phyloP scores from a whole-genome alignment of 2,329 filamentous ascomycete genomes.

The Colletotrichum sp. region DNA sequence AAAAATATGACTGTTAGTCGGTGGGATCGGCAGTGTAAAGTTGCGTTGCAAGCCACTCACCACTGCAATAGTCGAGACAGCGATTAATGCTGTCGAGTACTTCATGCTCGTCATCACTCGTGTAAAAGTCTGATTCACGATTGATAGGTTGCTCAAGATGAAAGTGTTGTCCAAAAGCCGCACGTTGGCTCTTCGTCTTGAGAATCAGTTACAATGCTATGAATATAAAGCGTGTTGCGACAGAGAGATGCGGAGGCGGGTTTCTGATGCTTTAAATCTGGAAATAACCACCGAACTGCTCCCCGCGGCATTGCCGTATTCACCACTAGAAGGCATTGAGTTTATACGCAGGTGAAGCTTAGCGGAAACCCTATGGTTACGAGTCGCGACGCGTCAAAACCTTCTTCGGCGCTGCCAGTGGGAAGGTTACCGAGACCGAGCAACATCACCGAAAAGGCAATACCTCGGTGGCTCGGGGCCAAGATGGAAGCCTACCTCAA shows the following conservation, averaged over 20 bases:
- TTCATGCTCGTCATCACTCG: background rate
- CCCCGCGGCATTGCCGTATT: background rate
- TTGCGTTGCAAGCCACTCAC: background rate
- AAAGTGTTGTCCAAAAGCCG: background rate
- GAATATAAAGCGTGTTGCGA: no score
- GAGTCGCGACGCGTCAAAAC: background rate
- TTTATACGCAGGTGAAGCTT: background rate
- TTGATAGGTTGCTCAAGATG: background rate
- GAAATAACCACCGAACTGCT: background rate
- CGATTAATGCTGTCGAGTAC: background rate
- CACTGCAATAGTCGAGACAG: background rate
- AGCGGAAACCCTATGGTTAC: background rate
- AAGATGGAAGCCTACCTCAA: background rate
- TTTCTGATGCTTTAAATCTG: background rate
- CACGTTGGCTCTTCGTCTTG: fast-evolving
- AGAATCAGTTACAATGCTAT: no score
- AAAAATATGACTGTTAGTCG: background rate
- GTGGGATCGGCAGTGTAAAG: no score
- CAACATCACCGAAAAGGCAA: background rate
- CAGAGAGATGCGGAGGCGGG: no score
- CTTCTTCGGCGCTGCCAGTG: background rate
- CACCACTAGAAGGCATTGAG: background rate
- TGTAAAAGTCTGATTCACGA: background rate
- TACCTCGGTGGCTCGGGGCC: background rate
- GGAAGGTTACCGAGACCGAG: background rate